These are phyloP conservation scores for Penicilliopsis zonata DNA, from an alignment of 495 filamentous ascomycete species.

Conservation along the genomic window DNA sequence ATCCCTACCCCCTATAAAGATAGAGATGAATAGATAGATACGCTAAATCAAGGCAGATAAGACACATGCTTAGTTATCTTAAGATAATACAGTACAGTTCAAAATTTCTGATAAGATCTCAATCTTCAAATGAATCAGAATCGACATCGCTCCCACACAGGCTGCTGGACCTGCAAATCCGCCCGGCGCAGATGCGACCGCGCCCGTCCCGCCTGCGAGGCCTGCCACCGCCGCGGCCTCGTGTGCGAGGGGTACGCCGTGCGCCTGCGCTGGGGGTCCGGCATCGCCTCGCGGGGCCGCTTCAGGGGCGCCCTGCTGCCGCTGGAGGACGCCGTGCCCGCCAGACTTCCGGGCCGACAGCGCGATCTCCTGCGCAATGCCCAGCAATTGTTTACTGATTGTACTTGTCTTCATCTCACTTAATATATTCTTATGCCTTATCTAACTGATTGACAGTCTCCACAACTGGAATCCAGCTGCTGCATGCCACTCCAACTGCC, in stretches of 20 bases:
- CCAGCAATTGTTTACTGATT: too few species aligned
- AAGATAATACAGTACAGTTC: too few species aligned
- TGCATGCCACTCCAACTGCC: constrained; percentile 19
- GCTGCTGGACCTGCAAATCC: constrained; percentile 29
- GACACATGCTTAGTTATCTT: too few species aligned
- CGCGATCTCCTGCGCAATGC: constrained; percentile 17
- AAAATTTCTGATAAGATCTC: too few species aligned
- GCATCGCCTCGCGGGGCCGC: constrained; percentile 23
- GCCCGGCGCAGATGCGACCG: constrained; percentile 21
- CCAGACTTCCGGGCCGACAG: constrained; percentile 14
- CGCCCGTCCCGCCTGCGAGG: constrained; percentile 13
- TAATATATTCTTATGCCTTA: too few species aligned
- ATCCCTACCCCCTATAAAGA: too few species aligned
- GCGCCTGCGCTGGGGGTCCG: constrained; percentile 21
- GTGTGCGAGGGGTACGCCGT: constrained; percentile 25
- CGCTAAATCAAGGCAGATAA: too few species aligned
- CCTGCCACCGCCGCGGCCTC: constrained; percentile 15
- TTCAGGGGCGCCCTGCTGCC: constrained; percentile 25
- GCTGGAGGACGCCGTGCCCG: constrained; percentile 10
- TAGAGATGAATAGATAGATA: too few species aligned
- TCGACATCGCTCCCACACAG: constrained; percentile 19
- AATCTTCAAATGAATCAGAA: too few species aligned
- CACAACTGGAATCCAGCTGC: constrained; percentile 16
- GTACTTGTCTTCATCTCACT: too few species aligned
- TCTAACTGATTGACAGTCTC: too few species aligned